Base-by-base conservation (phyloP, 2,329 filamentous ascomycete species). In the Phyllosticta paracitricarpa region DNA sequence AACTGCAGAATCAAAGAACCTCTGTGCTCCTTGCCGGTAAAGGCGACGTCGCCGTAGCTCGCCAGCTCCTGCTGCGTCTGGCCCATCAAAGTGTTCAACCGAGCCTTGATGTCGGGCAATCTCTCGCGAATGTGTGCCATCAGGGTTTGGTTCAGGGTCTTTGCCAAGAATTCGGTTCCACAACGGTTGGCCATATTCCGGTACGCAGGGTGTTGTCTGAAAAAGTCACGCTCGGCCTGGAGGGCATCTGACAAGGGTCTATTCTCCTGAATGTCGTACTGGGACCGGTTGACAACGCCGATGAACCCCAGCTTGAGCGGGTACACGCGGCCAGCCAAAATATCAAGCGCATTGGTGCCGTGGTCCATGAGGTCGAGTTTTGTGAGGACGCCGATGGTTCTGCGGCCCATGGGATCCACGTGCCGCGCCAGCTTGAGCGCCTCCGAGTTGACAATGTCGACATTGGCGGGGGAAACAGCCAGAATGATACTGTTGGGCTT, bases 281-380 rank as follows among this genome's bases (percentile, higher is more conserved):
- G 94, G 35, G 94, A 97, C 65, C 94, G 86, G 76, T 99, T 99
- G 69, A 99, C 93, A 17, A 97, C 92, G 64, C 94, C 94, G 68
- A 99, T 97, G 73, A 97, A 99, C 28, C 94, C 94, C 65, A 99
- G 84, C 77, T 97, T 99, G 68, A 99, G 75, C 8, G 94, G 94
- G 74, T 99, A 99, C 2, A 99, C 94, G 26, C 94, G 87, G 3
- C 94, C 94, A 6, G 93, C 95, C n/a, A 99, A 82, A 67, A 99
- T 99, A 71, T 99, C 94, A 68, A 99, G 82, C 17, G 94, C 94
- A 71, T 99, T 97, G 62, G 94, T 99, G 65, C 94, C 94, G 71
- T 99, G 93, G 71, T 99, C 94, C 94, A 99, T 99, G 62, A 99
- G 79, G 73, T 99, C 94, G 65, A 99, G 81, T 78, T 99, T 99